Evolutionary conservation across 2,329 filamentous ascomycete species (phyloP), one percentile per base, ranked within the genome.

Genomic region (Acephala macrosclerotiorum): DNA sequence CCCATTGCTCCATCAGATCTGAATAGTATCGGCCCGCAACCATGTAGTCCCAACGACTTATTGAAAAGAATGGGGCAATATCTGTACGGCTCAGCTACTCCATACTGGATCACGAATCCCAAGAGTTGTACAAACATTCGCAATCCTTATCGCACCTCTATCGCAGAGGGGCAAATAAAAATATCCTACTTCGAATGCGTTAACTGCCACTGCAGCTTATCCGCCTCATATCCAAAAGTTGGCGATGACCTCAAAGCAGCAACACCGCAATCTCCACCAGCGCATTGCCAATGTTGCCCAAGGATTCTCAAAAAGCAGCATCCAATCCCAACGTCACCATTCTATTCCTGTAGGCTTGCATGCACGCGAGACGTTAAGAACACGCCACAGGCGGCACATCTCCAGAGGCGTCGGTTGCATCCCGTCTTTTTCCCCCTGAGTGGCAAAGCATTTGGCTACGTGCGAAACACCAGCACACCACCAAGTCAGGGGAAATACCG

Each of bases 341-440:
- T 53, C 49, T 53, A 53, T 53, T 53, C 29, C 12, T 25, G 49
- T 29, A n/a, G 6, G 14, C 26, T 22, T 33, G 49, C 49, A 53
- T 53, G 49, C 49, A 53, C 49, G 49, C 49, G 49, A 49, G 29
- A 9, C 4, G 4, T 33, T 33, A 33, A 33, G 45, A 49, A 25
- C n/a, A n/a, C 49, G 49, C 49, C 49, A 53, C 26, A 25, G 26
- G 25, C 49, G 49, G 49, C 49, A 29, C 49, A 53, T 53, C 49
- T 26, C 14, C 47, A 51, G 47, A 51, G 47, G 47, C 47, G 47
- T 51, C 49, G 49, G 12, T 29, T 53, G 6, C 49, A 53, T 12
- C 22, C 49, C n/a, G 18, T 18, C 18, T 53, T 29, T 33, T 53
- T n/a, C 11, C 42, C 47, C 58, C 58, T 61, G 57, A 59, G 57